phyloP scores from a whole-genome alignment of 768 basidiomycete species.

The Nevesoporus exiguus region DNA sequence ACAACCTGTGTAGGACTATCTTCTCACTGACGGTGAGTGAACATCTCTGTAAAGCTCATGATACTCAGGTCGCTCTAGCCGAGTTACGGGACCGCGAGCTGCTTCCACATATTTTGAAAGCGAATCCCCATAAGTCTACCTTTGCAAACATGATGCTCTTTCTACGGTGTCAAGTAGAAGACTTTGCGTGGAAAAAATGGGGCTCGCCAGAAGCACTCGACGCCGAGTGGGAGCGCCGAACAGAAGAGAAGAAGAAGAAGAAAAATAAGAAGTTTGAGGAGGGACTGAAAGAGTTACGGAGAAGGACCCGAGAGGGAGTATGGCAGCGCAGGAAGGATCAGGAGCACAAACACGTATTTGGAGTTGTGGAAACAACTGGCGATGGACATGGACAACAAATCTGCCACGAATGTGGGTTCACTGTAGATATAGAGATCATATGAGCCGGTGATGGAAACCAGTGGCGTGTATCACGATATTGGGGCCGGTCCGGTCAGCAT shows the following conservation, averaged over 20 bases:
- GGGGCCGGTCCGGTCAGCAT: neutral
- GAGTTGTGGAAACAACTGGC: slow-evolving; percentile 48
- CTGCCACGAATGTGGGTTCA: slow-evolving; percentile 89
- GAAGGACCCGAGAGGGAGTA: slow-evolving; percentile 81
- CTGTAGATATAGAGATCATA: slow-evolving; percentile 83
- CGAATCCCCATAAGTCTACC: slow-evolving; percentile 92
- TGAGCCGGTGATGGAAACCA: slow-evolving; percentile 25
- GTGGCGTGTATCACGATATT: neutral
- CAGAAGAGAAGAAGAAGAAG: slow-evolving; percentile 80
- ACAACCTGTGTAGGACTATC: slow-evolving; percentile 65
- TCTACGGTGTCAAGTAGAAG: slow-evolving; percentile 89
- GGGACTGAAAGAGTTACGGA: slow-evolving; percentile 77
- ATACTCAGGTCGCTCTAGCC: slow-evolving; percentile 43
- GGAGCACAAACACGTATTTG: slow-evolving; percentile 86
- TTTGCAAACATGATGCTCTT: slow-evolving; percentile 99
- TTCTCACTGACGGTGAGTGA: slow-evolving; percentile 82
- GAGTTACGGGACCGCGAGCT: slow-evolving; percentile 90
- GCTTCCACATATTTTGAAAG: slow-evolving; percentile 89
- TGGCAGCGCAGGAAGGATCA: slow-evolving; percentile 86
- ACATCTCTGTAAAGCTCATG: neutral
- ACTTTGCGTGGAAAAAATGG: slow-evolving; percentile 98
- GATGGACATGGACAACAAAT: slow-evolving; percentile 65
- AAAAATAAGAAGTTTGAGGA: slow-evolving; percentile 96
- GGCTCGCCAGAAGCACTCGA: slow-evolving; percentile 90
- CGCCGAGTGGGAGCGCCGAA: slow-evolving; percentile 76